Base-by-base conservation (phyloP, 352 stramenopile species). In the Globisporangium okanoganense region DNA sequence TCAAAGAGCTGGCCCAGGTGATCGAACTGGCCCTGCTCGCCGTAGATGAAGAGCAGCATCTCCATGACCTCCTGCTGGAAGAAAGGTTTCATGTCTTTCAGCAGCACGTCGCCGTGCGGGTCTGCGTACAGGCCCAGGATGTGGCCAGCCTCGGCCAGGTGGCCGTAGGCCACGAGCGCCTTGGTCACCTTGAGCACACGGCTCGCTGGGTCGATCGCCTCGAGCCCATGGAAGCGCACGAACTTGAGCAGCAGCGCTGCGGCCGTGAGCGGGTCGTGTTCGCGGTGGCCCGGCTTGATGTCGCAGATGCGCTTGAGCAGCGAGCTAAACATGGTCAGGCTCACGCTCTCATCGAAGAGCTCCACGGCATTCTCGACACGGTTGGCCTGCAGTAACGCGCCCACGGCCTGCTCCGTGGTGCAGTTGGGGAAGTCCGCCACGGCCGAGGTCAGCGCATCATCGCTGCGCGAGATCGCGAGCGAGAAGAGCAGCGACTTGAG, bases 1-100 rank as follows among this genome's bases (percentile, higher is more conserved):
- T 80, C 76, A 36, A 91, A 83, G 14, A 92, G 65, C 53, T 63
- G 45, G 29, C 61, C 66, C 25, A 91, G 69, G 20, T 65, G 61
- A 27, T 78, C 69, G 33, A 87, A 79, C 24, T 72, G 62, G 18
- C 66, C 55, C 24, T 78, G 65, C 47, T 90, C 79, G 29, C 82
- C 82, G 61, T 89, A 79, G 51, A 89, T 78, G 51, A 78, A 86
- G 7, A 92, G 72, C 67, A 86, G 58, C 79, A 85, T 79, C 73
- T 92, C 79, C 56, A 88, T 71, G 22, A 76, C 72, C 25, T 92
- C 74, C 16, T 81, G 70, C 66, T 92, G 82, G 61, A 86, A 82
- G 60, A 69, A 75, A 22, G 69, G 57, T 45, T 77, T 78, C 64
- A 82, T 78, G 25, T 88, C 75, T 44, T 72, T 75, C 24, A 89